phyloP scores from a whole-genome alignment of 305 asterid species.

The Coffea humblotiana region DNA sequence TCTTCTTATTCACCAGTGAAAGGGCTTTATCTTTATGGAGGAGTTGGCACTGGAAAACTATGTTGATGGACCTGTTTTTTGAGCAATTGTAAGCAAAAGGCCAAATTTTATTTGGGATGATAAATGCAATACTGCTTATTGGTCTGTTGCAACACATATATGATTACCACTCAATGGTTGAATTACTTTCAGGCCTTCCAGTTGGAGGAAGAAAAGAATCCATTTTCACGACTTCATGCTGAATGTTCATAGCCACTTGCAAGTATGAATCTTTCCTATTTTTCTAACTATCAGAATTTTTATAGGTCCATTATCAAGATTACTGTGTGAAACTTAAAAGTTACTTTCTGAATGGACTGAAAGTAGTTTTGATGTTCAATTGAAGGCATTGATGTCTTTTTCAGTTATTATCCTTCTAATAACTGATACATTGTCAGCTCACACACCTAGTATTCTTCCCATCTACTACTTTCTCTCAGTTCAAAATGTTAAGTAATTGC shows the following conservation, averaged over 20 bases:
- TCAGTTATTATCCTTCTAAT: not conserved
- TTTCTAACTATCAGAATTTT: not conserved
- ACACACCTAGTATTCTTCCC: not conserved
- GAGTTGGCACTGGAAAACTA: constrained; percentile 99
- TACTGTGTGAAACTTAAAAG: too few relatives aligned
- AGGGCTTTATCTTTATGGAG: constrained; percentile 97
- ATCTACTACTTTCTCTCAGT: not conserved
- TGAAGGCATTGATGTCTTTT: not conserved
- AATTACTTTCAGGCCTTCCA: constrained; percentile 61
- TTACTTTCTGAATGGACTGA: not conserved
- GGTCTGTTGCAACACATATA: not conserved
- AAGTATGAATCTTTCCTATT: constrained; percentile 42
- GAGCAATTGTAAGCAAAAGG: constrained; percentile 62
- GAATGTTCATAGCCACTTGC: constrained; percentile 83
- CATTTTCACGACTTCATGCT: constrained; percentile 99
- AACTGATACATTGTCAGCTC: too few relatives aligned
- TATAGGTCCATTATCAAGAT: not conserved
- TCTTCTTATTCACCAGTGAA: constrained; percentile 70
- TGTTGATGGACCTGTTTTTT: constrained; percentile 93
- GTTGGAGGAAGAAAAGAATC: constrained; percentile 97
- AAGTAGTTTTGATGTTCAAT: not conserved
- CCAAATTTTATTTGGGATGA: constrained; percentile 14
- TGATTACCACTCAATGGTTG: not conserved
- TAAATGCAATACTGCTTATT: constrained; percentile 4
- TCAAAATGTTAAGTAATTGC: not conserved